phyloP scores from a whole-genome alignment of 306 rosid genomes.

The Senna siamea region DNA sequence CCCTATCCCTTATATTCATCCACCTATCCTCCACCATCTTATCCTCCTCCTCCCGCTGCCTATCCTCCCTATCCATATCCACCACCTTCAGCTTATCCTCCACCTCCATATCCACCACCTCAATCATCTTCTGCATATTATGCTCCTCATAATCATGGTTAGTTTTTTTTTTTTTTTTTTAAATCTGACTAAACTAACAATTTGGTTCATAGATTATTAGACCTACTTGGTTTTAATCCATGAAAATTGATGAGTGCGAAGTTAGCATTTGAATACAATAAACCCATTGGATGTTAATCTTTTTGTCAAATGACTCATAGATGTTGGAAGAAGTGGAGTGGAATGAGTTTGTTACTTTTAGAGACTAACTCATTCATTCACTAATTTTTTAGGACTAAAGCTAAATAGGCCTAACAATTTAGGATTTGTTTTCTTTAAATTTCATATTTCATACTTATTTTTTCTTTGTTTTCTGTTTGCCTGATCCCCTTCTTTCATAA shows the following conservation, averaged over 20 bases:
- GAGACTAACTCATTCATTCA: no score
- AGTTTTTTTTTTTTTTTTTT: neutral
- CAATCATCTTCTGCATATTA: conserved; percentile 37
- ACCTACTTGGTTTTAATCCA: no score
- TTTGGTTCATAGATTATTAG: neutral
- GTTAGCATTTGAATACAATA: no score
- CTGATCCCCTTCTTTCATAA: neutral
- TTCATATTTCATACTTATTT: neutral
- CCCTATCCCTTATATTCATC: conserved; percentile 10
- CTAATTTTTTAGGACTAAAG: neutral
- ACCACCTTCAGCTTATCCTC: conserved; percentile 8
- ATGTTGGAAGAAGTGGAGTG: no score
- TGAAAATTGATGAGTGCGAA: no score
- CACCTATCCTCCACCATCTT: conserved; percentile 27
- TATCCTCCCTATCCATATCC: conserved; percentile 39
- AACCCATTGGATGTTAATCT: neutral
- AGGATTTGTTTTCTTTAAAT: neutral
- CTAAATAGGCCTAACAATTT: neutral
- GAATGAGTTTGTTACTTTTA: no score
- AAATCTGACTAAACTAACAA: neutral
- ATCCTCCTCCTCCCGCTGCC: conserved; percentile 35
- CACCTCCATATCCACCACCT: conserved; percentile 14
- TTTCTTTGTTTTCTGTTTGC: neutral
- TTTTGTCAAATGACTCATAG: neutral
- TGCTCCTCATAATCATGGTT: conserved; percentile 52